Evolutionary conservation across 352 stramenopile genomes (phyloP).

Genomic region (Phytophthora hybrid): DNA sequence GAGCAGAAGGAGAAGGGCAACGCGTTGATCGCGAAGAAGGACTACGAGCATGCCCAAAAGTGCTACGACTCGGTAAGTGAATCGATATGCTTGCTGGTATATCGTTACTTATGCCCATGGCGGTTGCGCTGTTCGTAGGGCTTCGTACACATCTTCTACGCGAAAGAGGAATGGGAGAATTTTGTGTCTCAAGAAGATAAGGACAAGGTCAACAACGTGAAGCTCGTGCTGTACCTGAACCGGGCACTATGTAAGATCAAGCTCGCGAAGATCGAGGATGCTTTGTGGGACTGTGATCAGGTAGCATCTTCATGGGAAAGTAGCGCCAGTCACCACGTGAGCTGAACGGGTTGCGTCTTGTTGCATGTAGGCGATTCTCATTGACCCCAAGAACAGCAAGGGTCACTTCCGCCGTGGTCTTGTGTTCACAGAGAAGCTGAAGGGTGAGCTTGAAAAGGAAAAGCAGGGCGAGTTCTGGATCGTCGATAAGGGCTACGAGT

Average conservation of each 20-base stretch:
- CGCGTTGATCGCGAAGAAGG: constrained; percentile 61
- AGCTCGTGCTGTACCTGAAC: constrained; percentile 87
- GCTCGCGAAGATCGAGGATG: constrained; percentile 83
- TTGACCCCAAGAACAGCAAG: constrained; percentile 72
- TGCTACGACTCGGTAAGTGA: constrained; percentile 81
- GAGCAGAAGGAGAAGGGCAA: constrained; percentile 89
- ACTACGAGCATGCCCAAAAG: constrained; percentile 85
- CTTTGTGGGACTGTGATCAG: constrained; percentile 87
- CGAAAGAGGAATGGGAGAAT: constrained; percentile 88
- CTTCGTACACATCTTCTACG: constrained; percentile 90
- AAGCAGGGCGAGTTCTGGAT: constrained; percentile 88
- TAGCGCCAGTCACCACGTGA: not conserved
- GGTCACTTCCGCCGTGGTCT: constrained; percentile 83
- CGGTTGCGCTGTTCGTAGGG: constrained; percentile 44
- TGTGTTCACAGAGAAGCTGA: constrained; percentile 86
- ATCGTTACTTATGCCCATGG: constrained; percentile 2
- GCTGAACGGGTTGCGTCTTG: not conserved
- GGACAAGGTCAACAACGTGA: constrained; percentile 82
- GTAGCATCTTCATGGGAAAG: constrained; percentile 27
- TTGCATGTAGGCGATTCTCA: constrained; percentile 60
- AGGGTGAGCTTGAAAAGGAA: constrained; percentile 83
- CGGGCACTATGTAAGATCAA: constrained; percentile 89
- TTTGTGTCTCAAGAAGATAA: constrained; percentile 78
- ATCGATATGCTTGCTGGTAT: too few relatives aligned
- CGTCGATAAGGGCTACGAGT: constrained; percentile 87